phyloP scores from a whole-genome alignment of 2,329 filamentous ascomycete genomes.

The Rutstroemia sp. region DNA sequence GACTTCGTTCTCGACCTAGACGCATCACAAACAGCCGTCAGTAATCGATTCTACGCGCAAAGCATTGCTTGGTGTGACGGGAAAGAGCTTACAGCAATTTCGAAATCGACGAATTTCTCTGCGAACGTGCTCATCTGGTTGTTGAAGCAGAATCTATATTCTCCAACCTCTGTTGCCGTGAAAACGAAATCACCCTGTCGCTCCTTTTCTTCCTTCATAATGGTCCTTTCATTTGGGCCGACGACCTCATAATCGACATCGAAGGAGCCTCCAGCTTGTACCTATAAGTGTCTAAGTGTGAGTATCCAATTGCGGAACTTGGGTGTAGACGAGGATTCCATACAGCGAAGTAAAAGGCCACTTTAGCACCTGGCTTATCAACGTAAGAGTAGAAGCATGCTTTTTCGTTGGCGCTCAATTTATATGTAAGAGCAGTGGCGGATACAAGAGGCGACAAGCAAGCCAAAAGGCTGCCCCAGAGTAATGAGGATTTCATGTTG shows the following conservation, averaged over 20 bases:
- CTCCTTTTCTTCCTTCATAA: constrained; percentile 83
- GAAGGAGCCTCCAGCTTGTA: constrained; percentile 97
- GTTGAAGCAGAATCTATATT: constrained; percentile 97
- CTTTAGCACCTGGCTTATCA: constrained; percentile 72
- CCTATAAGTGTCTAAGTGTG: constrained; percentile 42
- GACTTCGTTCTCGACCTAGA: constrained; percentile 81
- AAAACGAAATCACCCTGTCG: constrained; percentile 98
- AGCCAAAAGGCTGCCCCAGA: constrained; percentile 64
- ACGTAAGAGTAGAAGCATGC: constrained; percentile 89
- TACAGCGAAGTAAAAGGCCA: constrained; percentile 98
- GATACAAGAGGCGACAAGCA: constrained; percentile 62
- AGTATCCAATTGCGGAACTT: neutral
- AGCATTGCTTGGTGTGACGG: neutral
- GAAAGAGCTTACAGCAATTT: constrained; percentile 67
- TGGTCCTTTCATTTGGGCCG: constrained; percentile 71
- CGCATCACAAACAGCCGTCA: neutral
- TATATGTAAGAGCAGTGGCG: constrained; percentile 91
- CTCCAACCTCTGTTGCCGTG: constrained; percentile 77
- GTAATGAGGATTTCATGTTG: constrained; percentile 57
- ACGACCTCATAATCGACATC: constrained; percentile 90
- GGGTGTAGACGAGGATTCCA: constrained; percentile 28
- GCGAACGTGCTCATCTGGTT: constrained; percentile 98
- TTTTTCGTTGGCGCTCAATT: constrained; percentile 81
- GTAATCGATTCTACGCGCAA: neutral
- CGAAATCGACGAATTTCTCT: constrained; percentile 96